A percentile compares a stretch with the other conserved stretches of the same genome.
Conservation (phyloP, 345 rosid genomes). For the thale cress (Arabidopsis thaliana) region TAIR10.1 NC_003070.9:4623001-4623500, state of each 20-base stretch:
- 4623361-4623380: conserved; percentile 64
- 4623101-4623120: conserved; percentile 44
- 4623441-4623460: conserved; percentile 58
- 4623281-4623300: conserved; percentile 79
- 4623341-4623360: conserved; percentile 40
- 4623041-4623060: conserved; percentile 24
- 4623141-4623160: conserved; percentile 42
- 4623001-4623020: conserved; percentile 54
- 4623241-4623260: conserved; percentile 47
- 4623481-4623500: background rate
- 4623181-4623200: conserved; percentile 49
- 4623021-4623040: conserved; percentile 50
- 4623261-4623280: conserved; percentile 56
- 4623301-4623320: conserved; percentile 39
- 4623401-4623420: conserved; percentile 46
- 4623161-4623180: background rate
- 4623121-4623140: conserved; percentile 46
- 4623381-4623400: conserved; percentile 38
- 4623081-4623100: background rate
- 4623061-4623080: conserved; percentile 57
- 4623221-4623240: conserved; percentile 57
- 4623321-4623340: no score
- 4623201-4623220: conserved; percentile 70
- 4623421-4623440: conserved; percentile 42
- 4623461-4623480: conserved; percentile 54